phyloP scores from a whole-genome alignment of 768 basidiomycete genomes.

The Phaeotremella skinneri region DNA sequence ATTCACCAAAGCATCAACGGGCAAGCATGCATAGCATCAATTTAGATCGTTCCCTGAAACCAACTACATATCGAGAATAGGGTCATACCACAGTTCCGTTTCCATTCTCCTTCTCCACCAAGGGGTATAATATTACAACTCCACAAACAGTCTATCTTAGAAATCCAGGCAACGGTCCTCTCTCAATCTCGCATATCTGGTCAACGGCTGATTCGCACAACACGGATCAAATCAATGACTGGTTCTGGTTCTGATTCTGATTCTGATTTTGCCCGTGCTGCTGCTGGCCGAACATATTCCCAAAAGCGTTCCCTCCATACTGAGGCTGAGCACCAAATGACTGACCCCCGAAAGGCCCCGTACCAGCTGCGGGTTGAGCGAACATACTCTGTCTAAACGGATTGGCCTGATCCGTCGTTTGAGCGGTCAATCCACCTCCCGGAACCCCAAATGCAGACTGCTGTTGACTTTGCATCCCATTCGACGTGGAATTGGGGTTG shows the following conservation, averaged over 20 bases:
- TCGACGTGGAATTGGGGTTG: neutral
- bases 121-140: constrained; percentile 3
- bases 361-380: constrained; percentile 1
- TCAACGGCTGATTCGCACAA: no score
- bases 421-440: constrained; percentile 1
- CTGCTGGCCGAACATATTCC: constrained; percentile 31
- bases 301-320: constrained; percentile 28
- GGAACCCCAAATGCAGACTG: constrained; percentile 3
- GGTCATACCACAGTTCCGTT: no score
- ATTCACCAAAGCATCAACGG: neutral
- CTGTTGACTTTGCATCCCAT: constrained; percentile 11
- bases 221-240: constrained; percentile 16
- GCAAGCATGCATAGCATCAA: neutral
- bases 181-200: neutral
- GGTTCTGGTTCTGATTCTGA: constrained; percentile 9
- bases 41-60: no score
- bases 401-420: constrained; percentile 21
- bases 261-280: constrained; percentile 6
- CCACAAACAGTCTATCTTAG: neutral
- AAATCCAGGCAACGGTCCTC: constrained; percentile 4
- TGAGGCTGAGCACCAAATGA: no score
- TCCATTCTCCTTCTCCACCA: no score
- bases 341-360: neutral
- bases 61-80: no score
- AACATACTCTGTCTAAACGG: constrained; percentile 29